Evolutionary conservation across 2,329 filamentous ascomycete genomes (phyloP).

Genomic region (Amauroascus niger): DNA sequence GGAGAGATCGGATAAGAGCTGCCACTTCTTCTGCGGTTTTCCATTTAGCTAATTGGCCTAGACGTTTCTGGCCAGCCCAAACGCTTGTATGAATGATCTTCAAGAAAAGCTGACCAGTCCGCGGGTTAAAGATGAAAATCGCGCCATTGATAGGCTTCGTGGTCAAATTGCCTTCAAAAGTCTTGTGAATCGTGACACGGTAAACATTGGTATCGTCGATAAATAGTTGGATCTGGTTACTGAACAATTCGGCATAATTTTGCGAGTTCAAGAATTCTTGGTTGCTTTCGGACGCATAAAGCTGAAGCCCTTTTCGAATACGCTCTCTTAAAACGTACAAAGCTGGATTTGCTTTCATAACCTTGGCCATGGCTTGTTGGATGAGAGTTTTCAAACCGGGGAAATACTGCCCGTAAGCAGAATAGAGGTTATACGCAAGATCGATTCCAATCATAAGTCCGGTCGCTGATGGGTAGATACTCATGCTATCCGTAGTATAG

Average conservation of each 20-base stretch:
- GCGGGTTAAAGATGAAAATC: conserved; percentile 99
- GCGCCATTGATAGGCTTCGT: conserved; percentile 99
- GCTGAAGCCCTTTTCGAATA: conserved; percentile 93
- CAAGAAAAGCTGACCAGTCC: conserved; percentile 91
- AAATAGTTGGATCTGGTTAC: conserved; percentile 96
- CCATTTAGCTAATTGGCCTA: conserved; percentile 97
- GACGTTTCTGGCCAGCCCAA: conserved; percentile 98
- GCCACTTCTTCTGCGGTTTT: conserved; percentile 99
- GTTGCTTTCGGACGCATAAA: conserved; percentile 97
- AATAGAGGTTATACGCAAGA: conserved; percentile 95
- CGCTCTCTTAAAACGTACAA: conserved; percentile 93
- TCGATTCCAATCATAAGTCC: conserved; percentile 97
- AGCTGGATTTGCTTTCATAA: conserved; percentile 98
- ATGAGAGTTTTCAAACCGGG: conserved; percentile 89
- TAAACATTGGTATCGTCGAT: conserved; percentile 99
- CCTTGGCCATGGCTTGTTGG: conserved; percentile 98
- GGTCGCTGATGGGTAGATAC: conserved; percentile 93
- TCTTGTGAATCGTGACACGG: conserved; percentile 98
- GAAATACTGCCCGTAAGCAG: conserved; percentile 97
- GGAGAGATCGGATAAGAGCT: conserved; percentile 85
- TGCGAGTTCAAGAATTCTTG: conserved; percentile 99
- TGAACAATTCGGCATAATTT: conserved; percentile 98
- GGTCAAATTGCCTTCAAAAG: conserved; percentile 96
- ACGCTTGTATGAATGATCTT: conserved; percentile 99
- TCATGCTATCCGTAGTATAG: conserved; percentile 97